Percentiles rank a stretch among this genome's conserved stretches.
These are phyloP conservation scores for Chrysosphaeria jannelii DNA, from an alignment of 2,329 filamentous ascomycete species.

Conservation along the genomic window DNA sequence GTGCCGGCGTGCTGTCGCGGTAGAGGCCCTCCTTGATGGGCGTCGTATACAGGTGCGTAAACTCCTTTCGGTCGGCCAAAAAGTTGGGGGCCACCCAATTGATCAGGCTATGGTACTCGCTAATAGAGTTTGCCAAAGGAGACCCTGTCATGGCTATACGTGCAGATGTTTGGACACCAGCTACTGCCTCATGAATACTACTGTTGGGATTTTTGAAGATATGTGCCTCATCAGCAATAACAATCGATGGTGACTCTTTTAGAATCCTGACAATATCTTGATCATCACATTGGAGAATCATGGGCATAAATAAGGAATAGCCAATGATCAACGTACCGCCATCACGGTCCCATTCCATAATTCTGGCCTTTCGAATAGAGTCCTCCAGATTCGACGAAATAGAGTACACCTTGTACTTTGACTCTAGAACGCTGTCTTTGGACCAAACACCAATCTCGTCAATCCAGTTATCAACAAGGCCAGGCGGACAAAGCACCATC, in stretches of 20 bases:
- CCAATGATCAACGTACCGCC: conserved; percentile 55
- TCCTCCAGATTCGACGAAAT: conserved; percentile 4
- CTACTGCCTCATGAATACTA: conserved; percentile 20
- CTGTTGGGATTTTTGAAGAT: conserved; percentile 35
- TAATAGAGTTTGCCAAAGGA: conserved; percentile 55
- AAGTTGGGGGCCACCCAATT: conserved; percentile 63
- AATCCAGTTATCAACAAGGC: conserved; percentile 53
- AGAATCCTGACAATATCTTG: conserved; percentile 1
- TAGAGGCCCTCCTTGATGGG: conserved; percentile 48
- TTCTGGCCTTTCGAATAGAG: conserved; percentile 12
- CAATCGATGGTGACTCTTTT: conserved; percentile 28
- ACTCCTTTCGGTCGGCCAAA: conserved; percentile 36
- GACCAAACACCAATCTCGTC: conserved; percentile 50
- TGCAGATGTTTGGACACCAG: conserved; percentile 30
- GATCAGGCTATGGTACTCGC: conserved; percentile 67
- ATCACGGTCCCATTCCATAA: conserved; percentile 26
- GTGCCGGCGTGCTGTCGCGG: conserved; percentile 22
- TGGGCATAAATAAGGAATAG: conserved; percentile 31
- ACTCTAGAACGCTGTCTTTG: conserved; percentile 21
- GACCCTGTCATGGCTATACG: conserved; percentile 70
- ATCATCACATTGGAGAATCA: background rate
- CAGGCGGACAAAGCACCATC: conserved; percentile 46
- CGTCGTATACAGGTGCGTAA: conserved; percentile 34
- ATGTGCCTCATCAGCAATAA: conserved; percentile 71
- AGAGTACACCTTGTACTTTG: conserved; percentile 22